phyloP scores from a whole-genome alignment of 257 asterid species.

The Handroanthus guayacan region DNA sequence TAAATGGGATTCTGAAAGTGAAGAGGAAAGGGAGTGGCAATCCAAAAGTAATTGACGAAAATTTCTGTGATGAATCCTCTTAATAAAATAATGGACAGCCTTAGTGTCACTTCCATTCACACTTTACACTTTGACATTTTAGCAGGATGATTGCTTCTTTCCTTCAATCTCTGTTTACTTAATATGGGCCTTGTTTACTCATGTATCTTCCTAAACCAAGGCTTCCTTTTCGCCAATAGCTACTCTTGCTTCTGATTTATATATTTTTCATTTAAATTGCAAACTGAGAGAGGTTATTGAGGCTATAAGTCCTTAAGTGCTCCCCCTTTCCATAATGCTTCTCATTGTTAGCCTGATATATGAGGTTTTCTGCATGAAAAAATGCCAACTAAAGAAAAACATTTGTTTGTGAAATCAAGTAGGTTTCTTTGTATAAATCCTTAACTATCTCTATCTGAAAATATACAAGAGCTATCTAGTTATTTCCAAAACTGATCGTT shows the following conservation, averaged over 20 bases:
- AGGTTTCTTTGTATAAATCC: not conserved
- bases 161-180: not conserved
- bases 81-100: conserved; percentile 9
- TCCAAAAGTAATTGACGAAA: conserved; percentile 67
- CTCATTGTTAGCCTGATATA: not conserved
- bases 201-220: not conserved
- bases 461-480: not conserved
- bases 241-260: not conserved
- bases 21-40: conserved; percentile 83
- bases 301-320: conserved; percentile 22
- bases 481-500: conserved; percentile 25
- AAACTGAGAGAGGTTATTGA: conserved; percentile 24
- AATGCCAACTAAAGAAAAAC: not conserved
- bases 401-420: not conserved
- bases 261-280: not conserved
- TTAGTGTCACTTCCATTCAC: conserved; percentile 4
- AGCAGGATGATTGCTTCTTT: conserved; percentile 1
- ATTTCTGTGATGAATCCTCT: conserved; percentile 31
- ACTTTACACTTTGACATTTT: conserved; percentile 20
- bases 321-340: conserved; percentile 7
- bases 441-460: conserved; percentile 8
- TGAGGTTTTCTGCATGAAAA: conserved; percentile 22
- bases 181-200: not conserved
- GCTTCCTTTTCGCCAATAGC: not conserved
- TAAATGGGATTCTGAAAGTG: conserved; percentile 67